Percentiles rank a stretch among this genome's conserved stretches.
Conservation (phyloP, 768 basidiomycete species). For the Pisolithus tinctorius region DNA sequence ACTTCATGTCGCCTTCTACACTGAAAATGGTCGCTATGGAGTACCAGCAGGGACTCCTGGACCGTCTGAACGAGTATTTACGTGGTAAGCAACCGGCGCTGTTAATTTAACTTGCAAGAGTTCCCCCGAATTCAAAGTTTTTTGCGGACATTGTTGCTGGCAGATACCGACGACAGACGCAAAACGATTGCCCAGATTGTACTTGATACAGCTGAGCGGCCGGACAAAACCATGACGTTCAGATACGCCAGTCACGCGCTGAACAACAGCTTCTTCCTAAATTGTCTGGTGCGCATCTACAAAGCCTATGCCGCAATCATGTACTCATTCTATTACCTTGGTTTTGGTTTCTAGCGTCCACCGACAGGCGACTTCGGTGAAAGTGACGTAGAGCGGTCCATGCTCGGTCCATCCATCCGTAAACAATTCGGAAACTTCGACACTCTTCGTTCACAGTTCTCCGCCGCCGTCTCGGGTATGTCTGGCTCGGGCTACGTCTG, state of each 20-base stretch:
- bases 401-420: slow-evolving; percentile 16
- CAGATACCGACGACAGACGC: slow-evolving; percentile 52
- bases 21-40: slow-evolving; percentile 69
- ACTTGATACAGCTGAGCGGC: slow-evolving; percentile 53
- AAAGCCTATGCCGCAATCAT: neutral
- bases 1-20: slow-evolving; percentile 71
- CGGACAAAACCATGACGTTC: slow-evolving; percentile 62
- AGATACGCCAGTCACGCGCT: slow-evolving; percentile 89
- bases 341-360: slow-evolving; percentile 22
- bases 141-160: neutral
- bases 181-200: slow-evolving; percentile 66
- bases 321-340: too few relatives aligned
- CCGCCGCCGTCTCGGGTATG: slow-evolving; percentile 72
- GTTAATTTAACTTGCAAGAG: too few relatives aligned
- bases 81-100: slow-evolving; percentile 42
- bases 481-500: slow-evolving; percentile 79
- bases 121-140: too few relatives aligned
- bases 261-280: slow-evolving; percentile 94
- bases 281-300: slow-evolving; percentile 60
- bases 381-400: slow-evolving; percentile 8
- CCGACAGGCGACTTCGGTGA: slow-evolving; percentile 23
- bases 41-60: slow-evolving; percentile 80
- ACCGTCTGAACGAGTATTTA: slow-evolving; percentile 69
- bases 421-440: slow-evolving; percentile 55
- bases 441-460: slow-evolving; percentile 68